Conservation (phyloP, 306 rosid species). For the Quercus glauca region DNA sequence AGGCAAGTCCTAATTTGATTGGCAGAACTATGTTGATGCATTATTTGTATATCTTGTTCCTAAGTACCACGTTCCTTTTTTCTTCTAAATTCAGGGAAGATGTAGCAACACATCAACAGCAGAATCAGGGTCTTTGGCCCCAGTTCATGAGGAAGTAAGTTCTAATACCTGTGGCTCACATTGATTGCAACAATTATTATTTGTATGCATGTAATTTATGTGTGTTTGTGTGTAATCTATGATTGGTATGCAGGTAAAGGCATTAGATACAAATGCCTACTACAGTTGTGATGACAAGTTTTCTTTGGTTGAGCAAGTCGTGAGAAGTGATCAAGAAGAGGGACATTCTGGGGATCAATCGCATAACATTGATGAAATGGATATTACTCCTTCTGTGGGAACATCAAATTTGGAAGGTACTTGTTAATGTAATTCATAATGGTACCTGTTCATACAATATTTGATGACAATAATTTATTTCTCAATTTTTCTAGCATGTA, state of each 20-base stretch:
- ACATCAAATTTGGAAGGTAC: slow-evolving; percentile 59
- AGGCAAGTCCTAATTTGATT: slow-evolving; percentile 48
- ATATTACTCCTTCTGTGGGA: slow-evolving; percentile 29
- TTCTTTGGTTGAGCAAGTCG: slow-evolving; percentile 31
- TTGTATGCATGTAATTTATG: not conserved
- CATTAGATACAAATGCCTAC: slow-evolving; percentile 57
- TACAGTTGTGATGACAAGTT: slow-evolving; percentile 76
- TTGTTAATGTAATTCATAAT: slow-evolving; percentile 23
- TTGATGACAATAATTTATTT: slow-evolving; percentile 18
- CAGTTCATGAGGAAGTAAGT: slow-evolving; percentile 86
- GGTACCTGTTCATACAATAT: slow-evolving; percentile 34
- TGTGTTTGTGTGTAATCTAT: not conserved
- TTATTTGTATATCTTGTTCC: not conserved
- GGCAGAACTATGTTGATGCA: slow-evolving; percentile 5
- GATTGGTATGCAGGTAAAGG: slow-evolving; percentile 38
- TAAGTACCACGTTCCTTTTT: not conserved
- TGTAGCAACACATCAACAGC: slow-evolving; percentile 58
- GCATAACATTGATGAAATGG: slow-evolving; percentile 21
- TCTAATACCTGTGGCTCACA: slow-evolving; percentile 1
- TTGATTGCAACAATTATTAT: not conserved
- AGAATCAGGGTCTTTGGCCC: slow-evolving; percentile 73
- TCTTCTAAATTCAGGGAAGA: slow-evolving; percentile 49
- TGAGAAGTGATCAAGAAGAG: slow-evolving; percentile 30
- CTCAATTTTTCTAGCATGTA: slow-evolving; percentile 3
- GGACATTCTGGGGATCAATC: slow-evolving; percentile 28